Base-by-base conservation (phyloP, 768 basidiomycete genomes). In the Scleroderma citrinum region DNA sequence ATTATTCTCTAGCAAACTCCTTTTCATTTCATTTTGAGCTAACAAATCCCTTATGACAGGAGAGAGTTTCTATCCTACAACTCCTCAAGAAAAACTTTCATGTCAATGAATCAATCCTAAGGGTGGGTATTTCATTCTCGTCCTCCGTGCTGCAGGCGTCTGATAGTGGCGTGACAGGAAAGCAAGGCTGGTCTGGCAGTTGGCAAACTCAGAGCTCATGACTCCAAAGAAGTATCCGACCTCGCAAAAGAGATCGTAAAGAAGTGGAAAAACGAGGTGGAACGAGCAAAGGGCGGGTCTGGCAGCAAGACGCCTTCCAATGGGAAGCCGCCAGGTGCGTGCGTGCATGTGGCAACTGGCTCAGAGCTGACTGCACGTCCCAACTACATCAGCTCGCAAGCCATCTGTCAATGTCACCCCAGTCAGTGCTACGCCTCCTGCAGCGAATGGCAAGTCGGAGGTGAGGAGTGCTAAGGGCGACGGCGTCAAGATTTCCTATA, bases 171-270 rank as follows among this genome's bases (percentile, higher is more conserved):
- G 7, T 10, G 16, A 21, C 59, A 94, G 92, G 92, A 94, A 69
- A 93, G 90, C 66, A 93, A 87, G 67, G 87, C 85, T 3, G 92
- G 92, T 43, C 70, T 95, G n/a, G 87, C 91, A 0, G 91, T 96
- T 2, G 91, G 92, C 46, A 94, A 94, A 71, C 76, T 94, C 16
- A 80, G 92, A 41, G 74, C 76, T 26, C 85, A 92, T 66, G 70
- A 77, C 1, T 71, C 77, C 12, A 88, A 85, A 59, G 76, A 82
- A 11, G 82, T 96, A 8, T 65, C 89, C 7, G 87, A 90, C 55
- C 71, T 88, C 6, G 90, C 93, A 16, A 95, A 94, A 66, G 91
- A 92, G 56, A 73, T 94, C 39, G 93, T 96, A 43, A 89, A 83
- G 68, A 87, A 85, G 60, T 96, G 92, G 92, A 94, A 94, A 69